These are phyloP conservation scores for Athelia sp. DNA, from an alignment of 1,284 basidiomycete species.

Conservation along the genomic window DNA sequence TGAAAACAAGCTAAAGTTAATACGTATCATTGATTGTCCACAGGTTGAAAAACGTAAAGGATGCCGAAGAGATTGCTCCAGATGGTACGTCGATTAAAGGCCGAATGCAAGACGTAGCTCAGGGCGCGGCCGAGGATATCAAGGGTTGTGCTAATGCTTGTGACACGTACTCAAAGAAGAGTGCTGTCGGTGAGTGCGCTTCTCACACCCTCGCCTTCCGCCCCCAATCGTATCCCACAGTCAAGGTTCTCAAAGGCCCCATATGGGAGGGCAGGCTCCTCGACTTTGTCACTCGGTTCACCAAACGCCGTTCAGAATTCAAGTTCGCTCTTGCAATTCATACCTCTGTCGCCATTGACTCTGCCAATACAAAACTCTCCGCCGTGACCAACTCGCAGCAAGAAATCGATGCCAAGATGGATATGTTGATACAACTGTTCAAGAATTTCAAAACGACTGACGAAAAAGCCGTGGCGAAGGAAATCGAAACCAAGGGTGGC, in stretches of 20 bases:
- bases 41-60: slow-evolving; percentile 5
- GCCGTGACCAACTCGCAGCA: not conserved
- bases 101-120: slow-evolving; percentile 8
- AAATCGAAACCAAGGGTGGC: not conserved
- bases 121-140: slow-evolving; percentile 10
- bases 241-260: slow-evolving; percentile 11
- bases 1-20: not conserved
- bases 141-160: slow-evolving; percentile 11
- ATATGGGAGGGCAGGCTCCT: slow-evolving; percentile 9
- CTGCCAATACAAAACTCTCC: slow-evolving; percentile 2
- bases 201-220: not conserved
- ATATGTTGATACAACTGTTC: not conserved
- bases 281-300: slow-evolving; percentile 4
- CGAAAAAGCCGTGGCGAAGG: not conserved
- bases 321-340: slow-evolving; percentile 7
- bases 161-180: slow-evolving; percentile 14
- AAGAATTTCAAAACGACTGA: not conserved
- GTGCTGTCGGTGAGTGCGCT: slow-evolving; percentile 15
- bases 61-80: slow-evolving; percentile 1
- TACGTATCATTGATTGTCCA: not conserved
- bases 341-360: slow-evolving; percentile 5
- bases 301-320: slow-evolving; percentile 5
- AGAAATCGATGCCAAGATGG: not conserved
- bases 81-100: slow-evolving; percentile 8
- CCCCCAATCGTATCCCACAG: slow-evolving; percentile 1